Evolutionary conservation across 2,329 filamentous ascomycete genomes (phyloP).

Genomic region (Claviceps maximensis): DNA sequence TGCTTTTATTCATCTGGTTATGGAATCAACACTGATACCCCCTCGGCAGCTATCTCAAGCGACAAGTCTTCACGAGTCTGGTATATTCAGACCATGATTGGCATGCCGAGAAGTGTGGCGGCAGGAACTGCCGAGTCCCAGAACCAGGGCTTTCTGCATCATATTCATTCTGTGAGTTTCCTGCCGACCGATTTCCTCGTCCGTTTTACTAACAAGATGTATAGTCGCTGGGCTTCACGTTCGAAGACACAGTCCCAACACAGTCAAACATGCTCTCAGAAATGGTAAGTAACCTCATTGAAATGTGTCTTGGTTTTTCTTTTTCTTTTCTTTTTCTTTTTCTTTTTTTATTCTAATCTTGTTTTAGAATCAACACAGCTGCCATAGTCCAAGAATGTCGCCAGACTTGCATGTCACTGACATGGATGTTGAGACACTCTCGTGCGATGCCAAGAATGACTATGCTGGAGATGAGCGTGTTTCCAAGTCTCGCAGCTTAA

Average conservation of each 20-base stretch:
- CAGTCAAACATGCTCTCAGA: neutral
- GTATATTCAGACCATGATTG: neutral
- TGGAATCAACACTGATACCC: neutral
- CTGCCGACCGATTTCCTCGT: neutral
- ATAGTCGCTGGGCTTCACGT: neutral
- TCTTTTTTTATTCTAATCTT: too few species aligned
- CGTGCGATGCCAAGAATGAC: neutral
- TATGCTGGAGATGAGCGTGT: neutral
- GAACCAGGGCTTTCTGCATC: neutral
- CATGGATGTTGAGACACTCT: neutral
- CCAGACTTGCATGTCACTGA: neutral
- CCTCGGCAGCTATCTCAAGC: neutral
- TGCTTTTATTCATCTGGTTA: neutral
- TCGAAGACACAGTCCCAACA: neutral
- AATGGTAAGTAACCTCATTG: neutral
- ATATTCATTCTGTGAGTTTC: neutral
- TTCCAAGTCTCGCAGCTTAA: neutral
- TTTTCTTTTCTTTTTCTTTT: too few species aligned
- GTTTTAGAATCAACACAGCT: neutral
- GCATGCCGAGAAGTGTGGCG: neutral
- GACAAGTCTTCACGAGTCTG: neutral
- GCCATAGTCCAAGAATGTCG: neutral
- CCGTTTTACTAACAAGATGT: neutral
- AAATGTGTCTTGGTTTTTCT: neutral
- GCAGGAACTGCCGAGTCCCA: neutral